Base-by-base conservation (phyloP, 2,329 filamentous ascomycete genomes). In the Blastomyces gilchristii region DNA sequence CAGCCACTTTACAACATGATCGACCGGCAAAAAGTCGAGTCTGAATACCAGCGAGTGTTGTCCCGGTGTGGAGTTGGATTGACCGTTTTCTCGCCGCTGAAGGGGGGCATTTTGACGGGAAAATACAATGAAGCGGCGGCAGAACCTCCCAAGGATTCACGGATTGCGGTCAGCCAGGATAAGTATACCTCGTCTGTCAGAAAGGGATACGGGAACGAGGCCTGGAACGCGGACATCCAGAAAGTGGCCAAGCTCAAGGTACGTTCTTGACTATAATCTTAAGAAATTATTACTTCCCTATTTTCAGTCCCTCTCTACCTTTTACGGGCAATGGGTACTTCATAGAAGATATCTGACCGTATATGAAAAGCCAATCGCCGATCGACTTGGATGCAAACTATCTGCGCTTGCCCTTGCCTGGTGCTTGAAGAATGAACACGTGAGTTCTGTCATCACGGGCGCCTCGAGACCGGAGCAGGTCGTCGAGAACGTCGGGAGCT, bases 1-100 rank as follows among this genome's bases (percentile, higher is more conserved):
- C 86, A 89, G 75, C 86, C 86, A 1, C 76, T 82, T 57, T 88
- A 89, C 76, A 88, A 86, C 76, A 81, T 87, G 78, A 77, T 88
- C 9, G 76, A 78, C 39, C 81, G 86, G 5, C 75, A 82, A 63
- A 84, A 83, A 71, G 84, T 88, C 18, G 86, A 89, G 74, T 75
- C 75, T 49, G 83, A 89, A 69, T 88, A 80, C 70, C 76, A 78
- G 50, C 79, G 83, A 60, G 76, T 89, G 43, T 88, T 86, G 74
- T 77, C 81, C 58, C 80, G 86, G 64, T 78, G 80, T 61, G 83
- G 85, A 4, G 77, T 86, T 2, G 85, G 86, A 1, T 75, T 88
- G 57, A 88, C 86, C 31, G 82, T 83, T 61, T 88, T 84, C 76
- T 84, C 81, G 8, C 86, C 86, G 1, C 74, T 89, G 50, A 81